Base-by-base conservation (phyloP, 306 rosid genomes). In the Sesbania bispinosa region DNA sequence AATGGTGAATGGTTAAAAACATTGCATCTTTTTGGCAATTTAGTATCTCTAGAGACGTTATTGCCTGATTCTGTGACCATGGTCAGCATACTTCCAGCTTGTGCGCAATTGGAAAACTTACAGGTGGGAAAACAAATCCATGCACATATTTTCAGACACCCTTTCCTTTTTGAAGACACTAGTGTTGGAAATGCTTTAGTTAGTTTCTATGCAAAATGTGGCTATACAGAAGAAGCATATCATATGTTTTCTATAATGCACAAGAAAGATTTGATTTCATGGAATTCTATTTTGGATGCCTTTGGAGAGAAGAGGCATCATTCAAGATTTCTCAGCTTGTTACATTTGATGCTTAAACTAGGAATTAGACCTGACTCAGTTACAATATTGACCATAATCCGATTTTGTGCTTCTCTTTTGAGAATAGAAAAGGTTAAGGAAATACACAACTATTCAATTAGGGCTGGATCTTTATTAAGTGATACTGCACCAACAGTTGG, bases 251-350 rank as follows among this genome's bases (percentile, higher is more conserved):
- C 69, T 3, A 81, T 84, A 88, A 85, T 88, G 69, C 54, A 50
- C 10, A 50, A 38, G 62, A 88, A 84, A 80, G 98, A 93, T 81
- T 71, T 90, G 83, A 88, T 90, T 82, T 93, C 98, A n/a, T 93
- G 98, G 97, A 90, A 93, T 78, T 79, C 98, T 62, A 81, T 93
- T 75, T 87, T 90, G 29, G 85, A 85, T 80, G 89, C 96, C 48
- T 85, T 62, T 64, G 82, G 78, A 43, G 88, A 82, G 70, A 60
- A 60, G 75, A 85, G 85, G 57, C 69, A 73, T 59, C 45, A 45
- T 19, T 65, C 77, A 54, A 69, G 76, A 71, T 87, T 93, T 77
- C 33, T 84, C 43, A 75, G 79, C 71, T 54, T 88, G 52, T 77
- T 93, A 75, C 77, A 51, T 47, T 38, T 53, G 81, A 89, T 93